Base-by-base conservation (phyloP, 1,139 yeast genomes). In the Pneumocystis carinii region DNA sequence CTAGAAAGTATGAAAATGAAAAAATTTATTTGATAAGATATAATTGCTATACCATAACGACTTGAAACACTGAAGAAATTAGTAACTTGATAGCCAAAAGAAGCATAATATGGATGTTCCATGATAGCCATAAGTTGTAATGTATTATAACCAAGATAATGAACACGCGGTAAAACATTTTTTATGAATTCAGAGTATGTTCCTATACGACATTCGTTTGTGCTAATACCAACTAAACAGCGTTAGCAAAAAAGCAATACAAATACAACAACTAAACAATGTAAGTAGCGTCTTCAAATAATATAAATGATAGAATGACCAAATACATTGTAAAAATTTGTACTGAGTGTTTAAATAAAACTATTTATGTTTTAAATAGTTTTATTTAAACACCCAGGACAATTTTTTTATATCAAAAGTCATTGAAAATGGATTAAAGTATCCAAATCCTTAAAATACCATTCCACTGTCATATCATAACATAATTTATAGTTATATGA, bases 51-150 rank as follows among this genome's bases (percentile, higher is more conserved):
- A 36, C 98, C 98, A 70, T 79, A 92, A 67, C 97, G 80, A 8
- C 97, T 90, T 59, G 94, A 85, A 37, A 82, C 80, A 0, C 97
- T 97, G 73, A 88, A 92, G 72, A 90, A 92, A 66, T 86, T 87
- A 56, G 97, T 90, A 39, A 92, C 85, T 74, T 92, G 98, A 74
- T 92, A 92, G 6, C 98, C 98, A 73, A 92, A 92, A 0, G 96
- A 88, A 1, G 97, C 98, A 72, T 92, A 92, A 74, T 92, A 92
- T 0, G 98, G 97, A 73, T 92, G 98, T 74, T 92, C 98, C 98
- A 92, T 92, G 62, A 92, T 81, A 0, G 98, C 97, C 98, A 92
- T 92, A 71, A 92, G 79, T 75, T 92, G 98, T 69, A 92, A 86
- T 7, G 96, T 85, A 72, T 92, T 89, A 74, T 92, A 92, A 32